Conservation (phyloP, 108 stramenopile species). For the Skeletonema potamos region DNA sequence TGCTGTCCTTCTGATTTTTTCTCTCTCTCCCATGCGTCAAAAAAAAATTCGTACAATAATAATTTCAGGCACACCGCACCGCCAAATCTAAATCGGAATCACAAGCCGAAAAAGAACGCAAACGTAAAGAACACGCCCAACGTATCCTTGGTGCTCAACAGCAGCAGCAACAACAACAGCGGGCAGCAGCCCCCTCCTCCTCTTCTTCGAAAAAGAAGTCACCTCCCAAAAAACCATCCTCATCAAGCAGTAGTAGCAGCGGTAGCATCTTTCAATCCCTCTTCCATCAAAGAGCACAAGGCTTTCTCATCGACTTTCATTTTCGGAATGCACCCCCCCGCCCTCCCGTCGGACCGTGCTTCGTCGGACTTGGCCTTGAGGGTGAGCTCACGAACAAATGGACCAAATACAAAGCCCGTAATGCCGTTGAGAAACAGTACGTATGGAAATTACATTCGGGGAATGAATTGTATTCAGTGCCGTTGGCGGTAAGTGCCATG, state of each 20-base stretch:
- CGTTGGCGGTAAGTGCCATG: constrained; percentile 83
- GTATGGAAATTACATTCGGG: constrained; percentile 82
- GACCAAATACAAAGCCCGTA: constrained; percentile 69
- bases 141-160: constrained; percentile 48
- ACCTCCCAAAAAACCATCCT: constrained; percentile 2
- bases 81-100: constrained; percentile 57
- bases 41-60: too few relatives aligned
- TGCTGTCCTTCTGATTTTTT: too few relatives aligned
- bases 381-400: constrained; percentile 66
- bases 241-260: background rate
- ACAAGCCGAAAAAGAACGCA: constrained; percentile 70
- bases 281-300: constrained; percentile 75
- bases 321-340: constrained; percentile 90
- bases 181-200: background rate
- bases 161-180: constrained; percentile 5
- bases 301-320: constrained; percentile 79
- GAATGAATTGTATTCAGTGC: constrained; percentile 63
- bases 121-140: constrained; percentile 71
- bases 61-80: constrained; percentile 53
- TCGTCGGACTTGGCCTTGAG: constrained; percentile 77
- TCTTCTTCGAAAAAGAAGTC: background rate
- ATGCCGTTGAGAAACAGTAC: constrained; percentile 80
- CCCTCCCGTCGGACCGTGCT: constrained; percentile 87
- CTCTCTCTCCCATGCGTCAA: too few relatives aligned
- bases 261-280: constrained; percentile 68